Conservation (phyloP, 2,329 filamentous ascomycete species). For the Cladosporium sp. region DNA sequence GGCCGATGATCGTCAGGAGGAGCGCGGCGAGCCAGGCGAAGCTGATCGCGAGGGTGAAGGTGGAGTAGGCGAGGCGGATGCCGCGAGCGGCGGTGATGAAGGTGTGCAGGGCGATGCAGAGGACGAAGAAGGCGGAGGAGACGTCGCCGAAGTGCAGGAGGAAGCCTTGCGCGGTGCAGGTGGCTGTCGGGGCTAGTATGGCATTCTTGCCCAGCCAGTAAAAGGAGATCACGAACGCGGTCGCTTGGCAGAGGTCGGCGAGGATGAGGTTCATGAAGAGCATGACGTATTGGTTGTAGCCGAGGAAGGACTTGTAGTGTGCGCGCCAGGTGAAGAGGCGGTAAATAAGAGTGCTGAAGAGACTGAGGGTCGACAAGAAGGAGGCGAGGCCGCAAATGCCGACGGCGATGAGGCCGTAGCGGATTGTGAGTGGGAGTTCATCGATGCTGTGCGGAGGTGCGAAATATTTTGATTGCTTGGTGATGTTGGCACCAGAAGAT, state of each 20-base stretch:
- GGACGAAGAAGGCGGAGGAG: slow-evolving; percentile 60
- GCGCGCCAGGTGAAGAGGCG: slow-evolving; percentile 27
- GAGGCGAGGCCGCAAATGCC: slow-evolving; percentile 27
- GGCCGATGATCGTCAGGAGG: slow-evolving; percentile 48
- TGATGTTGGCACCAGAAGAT: background rate
- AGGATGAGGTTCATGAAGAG: slow-evolving; percentile 64
- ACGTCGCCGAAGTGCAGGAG: slow-evolving; percentile 62
- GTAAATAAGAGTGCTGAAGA: slow-evolving; percentile 27
- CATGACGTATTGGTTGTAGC: slow-evolving; percentile 59
- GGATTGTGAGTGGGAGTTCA: slow-evolving; percentile 17
- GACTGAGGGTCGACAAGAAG: slow-evolving; percentile 20
- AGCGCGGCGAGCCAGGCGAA: slow-evolving; percentile 56
- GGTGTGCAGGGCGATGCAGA: slow-evolving; percentile 59
- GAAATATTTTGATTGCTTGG: slow-evolving; percentile 18
- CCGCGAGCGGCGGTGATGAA: slow-evolving; percentile 56
- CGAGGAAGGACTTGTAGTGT: slow-evolving; percentile 26
- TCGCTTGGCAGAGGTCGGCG: slow-evolving; percentile 60
- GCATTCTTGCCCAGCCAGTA: slow-evolving; percentile 51
- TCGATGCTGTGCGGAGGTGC: slow-evolving; percentile 25
- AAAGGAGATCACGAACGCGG: slow-evolving; percentile 58
- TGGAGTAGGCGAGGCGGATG: slow-evolving; percentile 45
- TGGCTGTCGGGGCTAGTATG: slow-evolving; percentile 47
- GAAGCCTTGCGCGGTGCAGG: slow-evolving; percentile 62
- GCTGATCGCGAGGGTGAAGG: slow-evolving; percentile 46
- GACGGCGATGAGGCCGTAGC: slow-evolving; percentile 25